phyloP scores from a whole-genome alignment of 225 moss, liverwort and hornwort genomes.

The Marchantia polymorpha region DNA sequence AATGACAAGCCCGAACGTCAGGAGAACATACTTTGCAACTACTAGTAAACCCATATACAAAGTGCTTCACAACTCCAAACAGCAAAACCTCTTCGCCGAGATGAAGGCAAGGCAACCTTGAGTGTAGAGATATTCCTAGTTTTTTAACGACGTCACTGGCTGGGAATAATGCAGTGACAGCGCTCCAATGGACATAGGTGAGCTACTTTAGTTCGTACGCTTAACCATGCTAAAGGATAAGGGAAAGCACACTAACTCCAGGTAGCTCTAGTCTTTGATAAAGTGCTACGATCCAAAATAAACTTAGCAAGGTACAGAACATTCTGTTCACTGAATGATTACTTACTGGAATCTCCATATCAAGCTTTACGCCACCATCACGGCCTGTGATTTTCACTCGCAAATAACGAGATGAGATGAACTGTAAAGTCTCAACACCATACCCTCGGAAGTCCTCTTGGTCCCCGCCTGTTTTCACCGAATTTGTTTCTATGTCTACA shows the following conservation, averaged over 20 bases:
- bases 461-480: conserved; percentile 40
- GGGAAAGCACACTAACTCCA: neutral
- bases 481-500: conserved; percentile 29
- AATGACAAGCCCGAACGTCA: neutral
- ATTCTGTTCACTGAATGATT: neutral
- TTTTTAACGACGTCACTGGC: no score
- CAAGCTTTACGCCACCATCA: conserved; percentile 70
- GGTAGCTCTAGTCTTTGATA: no score
- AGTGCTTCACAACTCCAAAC: no score
- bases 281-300: neutral
- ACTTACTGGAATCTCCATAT: conserved; percentile 83
- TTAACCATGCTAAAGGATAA: neutral
- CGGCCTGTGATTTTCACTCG: conserved; percentile 76
- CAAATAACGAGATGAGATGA: conserved; percentile 73
- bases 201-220: neutral
- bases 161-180: neutral
- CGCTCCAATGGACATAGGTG: neutral
- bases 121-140: no score
- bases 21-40: neutral
- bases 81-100: no score
- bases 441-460: conserved; percentile 43
- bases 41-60: neutral
- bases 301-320: neutral
- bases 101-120: no score
- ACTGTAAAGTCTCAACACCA: conserved; percentile 30